A percentile compares a stretch with the other conserved stretches of the same genome.
These are phyloP conservation scores for Colletotrichum gloeosporioides DNA, from an alignment of 2,329 filamentous ascomycete species.

Conservation along the genomic window DNA sequence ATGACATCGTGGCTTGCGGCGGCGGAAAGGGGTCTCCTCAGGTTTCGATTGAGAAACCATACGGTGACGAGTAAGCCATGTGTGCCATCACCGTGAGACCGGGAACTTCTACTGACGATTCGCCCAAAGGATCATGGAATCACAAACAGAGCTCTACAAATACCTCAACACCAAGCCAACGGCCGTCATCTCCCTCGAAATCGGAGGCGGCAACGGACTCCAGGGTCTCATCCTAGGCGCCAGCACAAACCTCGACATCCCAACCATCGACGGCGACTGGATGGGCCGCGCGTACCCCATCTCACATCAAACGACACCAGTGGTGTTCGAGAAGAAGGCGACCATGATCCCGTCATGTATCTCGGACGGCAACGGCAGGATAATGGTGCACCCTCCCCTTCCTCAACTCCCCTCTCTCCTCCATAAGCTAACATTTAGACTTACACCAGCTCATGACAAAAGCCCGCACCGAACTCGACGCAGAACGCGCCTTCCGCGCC, in stretches of 20 bases:
- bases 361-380: constrained; percentile 17
- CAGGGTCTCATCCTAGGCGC: constrained; percentile 62
- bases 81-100: not conserved
- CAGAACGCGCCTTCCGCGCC: constrained; percentile 56
- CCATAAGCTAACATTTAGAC: not conserved
- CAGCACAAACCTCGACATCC: constrained; percentile 54
- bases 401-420: not conserved
- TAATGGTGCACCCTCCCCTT: not conserved
- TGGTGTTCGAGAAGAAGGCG: constrained; percentile 36
- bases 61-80: not conserved
- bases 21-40: not conserved
- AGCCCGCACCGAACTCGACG: constrained; percentile 50
- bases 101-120: not conserved
- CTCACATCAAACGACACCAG: constrained; percentile 58
- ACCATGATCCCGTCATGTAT: constrained; percentile 34
- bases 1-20: not conserved
- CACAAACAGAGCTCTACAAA: constrained; percentile 46
- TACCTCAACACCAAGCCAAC: constrained; percentile 47
- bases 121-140: not conserved
- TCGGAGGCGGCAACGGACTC: constrained; percentile 69
- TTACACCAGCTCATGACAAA: constrained; percentile 44
- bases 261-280: constrained; percentile 59
- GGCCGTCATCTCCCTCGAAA: constrained; percentile 44
- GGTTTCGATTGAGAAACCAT: not conserved
- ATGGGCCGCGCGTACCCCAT: constrained; percentile 62